Evolutionary conservation across 1,139 yeast genomes (phyloP).

Genomic region (Geotrichum aggregatum): DNA sequence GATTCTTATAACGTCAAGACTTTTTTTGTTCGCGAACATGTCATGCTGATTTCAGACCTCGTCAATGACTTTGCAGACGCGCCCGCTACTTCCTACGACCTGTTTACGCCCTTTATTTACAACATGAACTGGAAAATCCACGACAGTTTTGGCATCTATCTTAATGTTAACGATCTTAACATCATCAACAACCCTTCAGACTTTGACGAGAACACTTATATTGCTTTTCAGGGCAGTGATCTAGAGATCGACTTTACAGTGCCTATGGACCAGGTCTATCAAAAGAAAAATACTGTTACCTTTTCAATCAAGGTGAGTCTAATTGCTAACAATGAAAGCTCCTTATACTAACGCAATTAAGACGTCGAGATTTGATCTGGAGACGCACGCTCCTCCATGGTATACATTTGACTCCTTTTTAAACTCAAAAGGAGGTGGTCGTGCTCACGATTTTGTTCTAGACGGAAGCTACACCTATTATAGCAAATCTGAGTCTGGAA

Average conservation of each 20-base stretch:
- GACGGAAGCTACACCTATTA: conserved; percentile 65
- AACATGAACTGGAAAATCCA: conserved; percentile 55
- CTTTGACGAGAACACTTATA: conserved; percentile 68
- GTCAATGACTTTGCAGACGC: conserved; percentile 75
- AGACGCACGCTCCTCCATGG: conserved; percentile 84
- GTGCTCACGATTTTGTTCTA: conserved; percentile 57
- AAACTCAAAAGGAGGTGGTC: conserved; percentile 58
- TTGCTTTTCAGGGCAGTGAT: conserved; percentile 68
- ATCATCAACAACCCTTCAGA: conserved; percentile 87
- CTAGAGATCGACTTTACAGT: conserved; percentile 48
- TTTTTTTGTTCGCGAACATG: conserved; percentile 80
- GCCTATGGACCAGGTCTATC: conserved; percentile 60
- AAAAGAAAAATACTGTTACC: conserved; percentile 53
- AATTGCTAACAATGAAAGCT: background rate
- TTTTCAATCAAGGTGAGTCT: conserved; percentile 42
- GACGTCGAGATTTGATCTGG: conserved; percentile 60
- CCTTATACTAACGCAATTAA: background rate
- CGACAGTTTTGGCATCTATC: conserved; percentile 53
- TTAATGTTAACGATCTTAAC: conserved; percentile 82
- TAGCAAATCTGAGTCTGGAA: conserved; percentile 55
- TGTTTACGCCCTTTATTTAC: conserved; percentile 68
- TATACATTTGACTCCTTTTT: conserved; percentile 75
- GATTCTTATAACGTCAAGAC: conserved; percentile 52
- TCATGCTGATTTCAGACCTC: conserved; percentile 67
- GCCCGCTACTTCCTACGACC: conserved; percentile 63